A percentile compares a stretch with the other conserved stretches of the same genome.
Conservation (phyloP, 31 red algal species). For the Asparagopsis taxiformis region DNA sequence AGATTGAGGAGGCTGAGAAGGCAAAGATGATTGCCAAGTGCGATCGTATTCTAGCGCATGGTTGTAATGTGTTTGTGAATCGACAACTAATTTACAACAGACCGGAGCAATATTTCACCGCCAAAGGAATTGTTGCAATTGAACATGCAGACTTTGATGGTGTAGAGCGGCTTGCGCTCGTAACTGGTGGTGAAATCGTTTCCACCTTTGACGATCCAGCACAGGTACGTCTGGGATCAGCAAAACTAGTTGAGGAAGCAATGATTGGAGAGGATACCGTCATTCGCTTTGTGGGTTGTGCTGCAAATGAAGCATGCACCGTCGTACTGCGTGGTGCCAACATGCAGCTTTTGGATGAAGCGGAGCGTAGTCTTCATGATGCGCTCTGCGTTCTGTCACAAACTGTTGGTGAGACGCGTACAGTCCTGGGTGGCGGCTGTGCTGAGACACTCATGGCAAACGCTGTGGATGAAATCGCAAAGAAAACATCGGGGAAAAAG, state of each 20-base stretch:
- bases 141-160: slow-evolving; percentile 99
- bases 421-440: slow-evolving; percentile 85
- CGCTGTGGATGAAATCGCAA: slow-evolving; percentile 90
- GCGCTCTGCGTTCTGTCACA: slow-evolving; percentile 95
- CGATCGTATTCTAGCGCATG: slow-evolving; percentile 80
- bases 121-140: slow-evolving; percentile 88
- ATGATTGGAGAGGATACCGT: slow-evolving; percentile 98
- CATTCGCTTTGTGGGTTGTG: slow-evolving; percentile 88
- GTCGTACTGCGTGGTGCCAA: slow-evolving; percentile 94
- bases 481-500: slow-evolving; percentile 76
- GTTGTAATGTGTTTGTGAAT: slow-evolving; percentile 96
- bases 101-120: slow-evolving; percentile 96
- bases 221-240: slow-evolving; percentile 70
- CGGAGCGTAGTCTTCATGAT: slow-evolving; percentile 94
- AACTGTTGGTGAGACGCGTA: slow-evolving; percentile 79
- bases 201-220: slow-evolving; percentile 93
- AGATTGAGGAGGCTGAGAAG: slow-evolving; percentile 96
- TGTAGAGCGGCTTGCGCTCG: slow-evolving; percentile 89
- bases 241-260: slow-evolving; percentile 77
- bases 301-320: slow-evolving; percentile 86
- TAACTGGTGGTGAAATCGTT: slow-evolving; percentile 94
- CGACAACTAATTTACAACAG: slow-evolving; percentile 98
- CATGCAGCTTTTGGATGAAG: slow-evolving; percentile 96
- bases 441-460: slow-evolving; percentile 95
- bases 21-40: slow-evolving; percentile 96